Conservation (phyloP, 208 protist species). For the Herpetomonas samuelpessoai region DNA sequence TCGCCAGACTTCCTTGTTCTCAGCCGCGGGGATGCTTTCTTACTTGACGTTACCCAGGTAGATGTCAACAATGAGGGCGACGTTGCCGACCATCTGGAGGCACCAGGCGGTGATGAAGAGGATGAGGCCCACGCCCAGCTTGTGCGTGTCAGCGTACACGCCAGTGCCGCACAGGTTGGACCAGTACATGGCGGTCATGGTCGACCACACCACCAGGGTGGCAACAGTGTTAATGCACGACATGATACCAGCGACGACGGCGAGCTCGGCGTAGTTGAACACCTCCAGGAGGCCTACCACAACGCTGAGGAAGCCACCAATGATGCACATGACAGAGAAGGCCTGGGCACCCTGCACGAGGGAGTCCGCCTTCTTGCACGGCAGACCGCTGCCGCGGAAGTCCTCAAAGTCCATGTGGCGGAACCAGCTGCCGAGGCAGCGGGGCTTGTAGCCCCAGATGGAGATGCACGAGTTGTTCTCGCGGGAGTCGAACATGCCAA, state of each 20-base stretch:
- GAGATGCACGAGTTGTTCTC: conserved; percentile 28
- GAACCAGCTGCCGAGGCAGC: conserved; percentile 49
- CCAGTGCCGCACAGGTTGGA: conserved; percentile 37
- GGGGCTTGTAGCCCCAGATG: conserved; percentile 59
- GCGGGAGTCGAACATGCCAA: conserved; percentile 49
- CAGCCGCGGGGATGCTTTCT: conserved; percentile 16
- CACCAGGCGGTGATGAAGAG: conserved; percentile 60
- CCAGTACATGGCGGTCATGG: conserved; percentile 58
- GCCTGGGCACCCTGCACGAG: conserved; percentile 51
- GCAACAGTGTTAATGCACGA: conserved; percentile 45
- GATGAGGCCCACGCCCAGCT: conserved; percentile 41
- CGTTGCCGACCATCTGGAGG: conserved; percentile 35
- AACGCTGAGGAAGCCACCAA: conserved; percentile 45
- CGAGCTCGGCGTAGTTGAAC: conserved; percentile 49
- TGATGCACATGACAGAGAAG: conserved; percentile 66
- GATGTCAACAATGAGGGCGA: conserved; percentile 33
- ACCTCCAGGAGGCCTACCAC: conserved; percentile 38
- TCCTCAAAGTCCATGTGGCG: conserved; percentile 34
- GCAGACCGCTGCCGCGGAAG: conserved; percentile 13
- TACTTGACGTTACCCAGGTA: conserved; percentile 36
- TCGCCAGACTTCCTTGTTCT: not conserved
- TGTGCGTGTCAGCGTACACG: conserved; percentile 36
- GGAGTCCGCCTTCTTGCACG: conserved; percentile 48
- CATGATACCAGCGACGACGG: conserved; percentile 54
- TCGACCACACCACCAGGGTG: conserved; percentile 45